Conservation (phyloP, 2,329 filamentous ascomycete genomes). For the Cercospora citrullina region DNA sequence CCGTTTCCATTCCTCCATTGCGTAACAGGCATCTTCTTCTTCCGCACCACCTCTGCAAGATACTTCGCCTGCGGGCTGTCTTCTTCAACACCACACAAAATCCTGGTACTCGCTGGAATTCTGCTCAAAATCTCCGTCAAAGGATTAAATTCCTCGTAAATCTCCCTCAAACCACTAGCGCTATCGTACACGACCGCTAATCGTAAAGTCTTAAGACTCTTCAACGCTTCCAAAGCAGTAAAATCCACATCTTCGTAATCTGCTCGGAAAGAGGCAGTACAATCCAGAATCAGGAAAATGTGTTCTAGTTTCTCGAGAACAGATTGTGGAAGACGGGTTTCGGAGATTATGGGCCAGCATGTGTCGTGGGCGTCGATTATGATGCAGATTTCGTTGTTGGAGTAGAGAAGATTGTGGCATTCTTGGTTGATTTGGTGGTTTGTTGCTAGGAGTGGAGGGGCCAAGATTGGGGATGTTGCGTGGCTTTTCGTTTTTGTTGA, state of each 20-base stretch:
- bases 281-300: constrained; percentile 32
- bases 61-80: constrained; percentile 17
- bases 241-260: constrained; percentile 31
- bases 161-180: not conserved
- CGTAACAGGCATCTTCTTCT: constrained; percentile 4
- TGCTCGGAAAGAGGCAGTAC: constrained; percentile 26
- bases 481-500: constrained; percentile 23
- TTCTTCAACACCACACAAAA: constrained; percentile 22
- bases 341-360: constrained; percentile 30
- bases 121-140: constrained; percentile 1
- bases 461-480: constrained; percentile 33
- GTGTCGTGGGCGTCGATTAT: constrained; percentile 33
- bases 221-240: constrained; percentile 19
- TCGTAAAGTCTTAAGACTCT: constrained; percentile 10
- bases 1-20: constrained; percentile 1
- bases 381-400: constrained; percentile 48
- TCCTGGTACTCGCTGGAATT: not conserved
- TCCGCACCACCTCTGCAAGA: constrained; percentile 3
- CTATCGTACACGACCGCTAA: constrained; percentile 14
- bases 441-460: constrained; percentile 43
- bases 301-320: constrained; percentile 27
- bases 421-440: constrained; percentile 44
- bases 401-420: constrained; percentile 40
- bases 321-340: constrained; percentile 27
- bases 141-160: constrained; percentile 6